Evolutionary conservation across 2,329 filamentous ascomycete species (phyloP).

Genomic region (Lasiodiplodia hormozganensis): DNA sequence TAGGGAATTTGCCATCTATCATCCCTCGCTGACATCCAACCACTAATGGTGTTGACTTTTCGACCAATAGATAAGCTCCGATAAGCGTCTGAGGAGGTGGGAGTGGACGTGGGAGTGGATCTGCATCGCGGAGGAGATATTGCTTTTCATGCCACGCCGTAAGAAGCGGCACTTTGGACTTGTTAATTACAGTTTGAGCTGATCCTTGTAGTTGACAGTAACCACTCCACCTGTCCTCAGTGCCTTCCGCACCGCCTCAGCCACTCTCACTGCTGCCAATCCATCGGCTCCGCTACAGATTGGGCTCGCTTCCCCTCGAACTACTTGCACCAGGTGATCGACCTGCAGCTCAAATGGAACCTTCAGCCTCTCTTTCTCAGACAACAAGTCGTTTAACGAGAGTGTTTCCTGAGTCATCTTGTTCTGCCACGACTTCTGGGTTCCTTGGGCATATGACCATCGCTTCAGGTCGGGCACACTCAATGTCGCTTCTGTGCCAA

Average conservation of each 20-base stretch:
- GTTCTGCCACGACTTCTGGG: slow-evolving; percentile 49
- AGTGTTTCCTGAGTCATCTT: slow-evolving; percentile 43
- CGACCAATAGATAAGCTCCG: no score
- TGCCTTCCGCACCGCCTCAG: slow-evolving; percentile 58
- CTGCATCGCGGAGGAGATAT: no score
- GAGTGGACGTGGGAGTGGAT: no score
- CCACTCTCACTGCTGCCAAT: slow-evolving; percentile 59
- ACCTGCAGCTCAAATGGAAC: slow-evolving; percentile 62
- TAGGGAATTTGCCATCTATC: no score
- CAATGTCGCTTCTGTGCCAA: slow-evolving; percentile 59
- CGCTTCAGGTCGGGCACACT: slow-evolving; percentile 62
- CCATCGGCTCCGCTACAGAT: slow-evolving; percentile 59
- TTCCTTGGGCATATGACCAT: slow-evolving; percentile 52
- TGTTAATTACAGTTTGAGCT: not conserved
- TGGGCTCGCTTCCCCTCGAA: slow-evolving; percentile 51
- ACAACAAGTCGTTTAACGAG: slow-evolving; percentile 39
- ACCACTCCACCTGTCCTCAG: slow-evolving; percentile 44
- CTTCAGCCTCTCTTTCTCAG: slow-evolving; percentile 38
- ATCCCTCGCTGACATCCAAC: no score
- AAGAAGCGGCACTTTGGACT: not conserved
- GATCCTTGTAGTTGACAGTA: not conserved
- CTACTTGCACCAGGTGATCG: slow-evolving; percentile 58
- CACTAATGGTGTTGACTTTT: no score
- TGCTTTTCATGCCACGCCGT: no score
- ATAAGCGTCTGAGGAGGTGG: no score